Base-by-base conservation (phyloP, 257 asterid genomes). In the Nicotiana tabacum region DNA sequence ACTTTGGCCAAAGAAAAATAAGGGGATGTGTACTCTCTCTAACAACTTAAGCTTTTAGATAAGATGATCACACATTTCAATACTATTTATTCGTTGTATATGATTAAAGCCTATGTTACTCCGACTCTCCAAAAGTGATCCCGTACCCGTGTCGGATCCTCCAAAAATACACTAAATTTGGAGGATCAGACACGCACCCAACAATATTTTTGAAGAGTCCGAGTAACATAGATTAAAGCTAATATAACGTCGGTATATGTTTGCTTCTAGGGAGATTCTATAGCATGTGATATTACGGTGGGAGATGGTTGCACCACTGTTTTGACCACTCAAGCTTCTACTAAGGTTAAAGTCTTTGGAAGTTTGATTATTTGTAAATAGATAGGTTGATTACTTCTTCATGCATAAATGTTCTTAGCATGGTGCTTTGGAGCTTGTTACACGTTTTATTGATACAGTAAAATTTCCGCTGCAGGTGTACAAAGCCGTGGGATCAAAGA, bases 251-350 rank as follows among this genome's bases (percentile, higher is more conserved):
- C 16, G 7, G 37, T 53, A 70, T 70, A n/a, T 74, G 27, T 67
- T 67, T 69, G 69, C 77, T 35, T 74, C 79, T 39, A 95, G 99
- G 99, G 98, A 61, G 99, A 96, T 83, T 88, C 91, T 29, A 91
- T 92, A 84, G 86, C 88, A 72, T 91, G 86, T 83, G 91, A 90
- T 81, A 83, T 90, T 86, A 83, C 88, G 51, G 91, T 94, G 8
- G 93, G 90, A 53, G 97, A 92, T 85, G 89, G 87, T 37, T 93
- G 97, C 82, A 93, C 92, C 61, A 88, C 98, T 0, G 98, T 96
- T 83, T 87, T 96, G 87, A 93, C 99, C 53, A 96, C 99, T 79
- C 99, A 96, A 87, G 97, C 99, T 74, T 96, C 99, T 24, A 96
- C 98, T 29, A 96, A 96, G 98, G 98, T 95, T 66, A n/a, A 78